phyloP scores from a whole-genome alignment of 257 asterid species.

The Cordia subcordata region DNA sequence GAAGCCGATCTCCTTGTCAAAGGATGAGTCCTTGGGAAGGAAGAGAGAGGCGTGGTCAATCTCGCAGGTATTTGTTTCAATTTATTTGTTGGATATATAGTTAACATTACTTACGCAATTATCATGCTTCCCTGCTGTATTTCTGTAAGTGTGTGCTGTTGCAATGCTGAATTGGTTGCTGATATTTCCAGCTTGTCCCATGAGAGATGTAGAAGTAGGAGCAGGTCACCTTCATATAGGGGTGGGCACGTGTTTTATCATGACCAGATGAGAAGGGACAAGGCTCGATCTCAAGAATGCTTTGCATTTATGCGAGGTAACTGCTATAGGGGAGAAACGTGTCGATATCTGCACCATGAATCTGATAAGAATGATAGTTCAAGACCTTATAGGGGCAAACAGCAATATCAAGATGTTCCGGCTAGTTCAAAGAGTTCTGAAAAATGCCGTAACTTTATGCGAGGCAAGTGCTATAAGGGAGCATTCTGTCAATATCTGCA shows the following conservation, averaged over 20 bases:
- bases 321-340: conserved; percentile 79
- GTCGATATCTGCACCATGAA: conserved; percentile 70
- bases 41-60: conserved; percentile 55
- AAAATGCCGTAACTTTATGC: background rate
- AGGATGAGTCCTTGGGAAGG: conserved; percentile 63
- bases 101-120: conserved; percentile 1
- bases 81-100: conserved; percentile 2
- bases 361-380: conserved; percentile 47
- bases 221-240: conserved; percentile 56
- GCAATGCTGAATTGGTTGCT: conserved; percentile 13
- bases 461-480: background rate
- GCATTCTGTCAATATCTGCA: conserved; percentile 2
- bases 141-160: conserved; percentile 2
- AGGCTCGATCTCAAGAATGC: conserved; percentile 47
- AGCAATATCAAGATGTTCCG: conserved; percentile 32
- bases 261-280: conserved; percentile 50
- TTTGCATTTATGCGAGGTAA: conserved; percentile 63
- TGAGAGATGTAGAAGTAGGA: conserved; percentile 62
- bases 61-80: conserved; percentile 55
- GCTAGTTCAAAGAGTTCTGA: conserved; percentile 2
- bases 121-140: conserved; percentile 1
- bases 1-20: conserved; percentile 71
- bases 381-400: conserved; percentile 43
- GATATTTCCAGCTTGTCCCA: conserved; percentile 67
- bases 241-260: conserved; percentile 34